A percentile compares a stretch with the other conserved stretches of the same genome.
These are phyloP conservation scores for Candida oleophila DNA, from an alignment of 805 yeast genomes.

Conservation along the genomic window DNA sequence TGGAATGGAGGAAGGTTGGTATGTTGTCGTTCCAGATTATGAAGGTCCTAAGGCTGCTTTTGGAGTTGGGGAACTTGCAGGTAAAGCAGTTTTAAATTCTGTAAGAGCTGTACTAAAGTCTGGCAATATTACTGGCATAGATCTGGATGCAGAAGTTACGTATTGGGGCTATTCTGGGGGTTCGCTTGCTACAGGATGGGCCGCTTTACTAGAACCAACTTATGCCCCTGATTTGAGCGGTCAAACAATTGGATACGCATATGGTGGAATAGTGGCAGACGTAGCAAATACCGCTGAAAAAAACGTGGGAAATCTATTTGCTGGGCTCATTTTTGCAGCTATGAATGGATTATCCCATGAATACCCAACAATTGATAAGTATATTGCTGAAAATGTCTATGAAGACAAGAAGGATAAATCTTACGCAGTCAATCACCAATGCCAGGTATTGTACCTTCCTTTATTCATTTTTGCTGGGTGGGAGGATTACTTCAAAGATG, in stretches of 20 bases:
- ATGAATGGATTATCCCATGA: slow-evolving; percentile 22
- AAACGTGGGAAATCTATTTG: slow-evolving; percentile 17
- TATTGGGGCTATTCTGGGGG: slow-evolving; percentile 44
- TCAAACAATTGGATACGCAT: slow-evolving; percentile 22
- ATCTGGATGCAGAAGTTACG: slow-evolving; percentile 16
- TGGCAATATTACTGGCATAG: slow-evolving; percentile 16
- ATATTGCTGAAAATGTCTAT: slow-evolving; percentile 6
- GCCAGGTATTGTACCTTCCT: background rate
- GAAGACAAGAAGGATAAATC: background rate
- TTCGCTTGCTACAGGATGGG: slow-evolving; percentile 37
- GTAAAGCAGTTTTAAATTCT: slow-evolving; percentile 28
- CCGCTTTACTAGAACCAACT: slow-evolving; percentile 27
- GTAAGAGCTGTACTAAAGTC: slow-evolving; percentile 25
- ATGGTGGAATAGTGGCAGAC: slow-evolving; percentile 28
- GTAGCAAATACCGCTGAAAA: slow-evolving; percentile 17
- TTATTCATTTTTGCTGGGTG: background rate
- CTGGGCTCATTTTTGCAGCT: slow-evolving; percentile 25
- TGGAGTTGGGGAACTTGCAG: slow-evolving; percentile 30
- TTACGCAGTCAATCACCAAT: background rate
- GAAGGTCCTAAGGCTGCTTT: slow-evolving; percentile 33
- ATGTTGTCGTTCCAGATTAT: slow-evolving; percentile 33
- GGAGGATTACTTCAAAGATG: slow-evolving; percentile 3
- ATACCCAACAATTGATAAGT: slow-evolving; percentile 20
- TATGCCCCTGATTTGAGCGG: slow-evolving; percentile 3
- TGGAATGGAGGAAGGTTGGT: slow-evolving; percentile 28